Evolutionary conservation across 2,329 filamentous ascomycete species (phyloP).

Genomic region (Ophiostoma pallidulum): DNA sequence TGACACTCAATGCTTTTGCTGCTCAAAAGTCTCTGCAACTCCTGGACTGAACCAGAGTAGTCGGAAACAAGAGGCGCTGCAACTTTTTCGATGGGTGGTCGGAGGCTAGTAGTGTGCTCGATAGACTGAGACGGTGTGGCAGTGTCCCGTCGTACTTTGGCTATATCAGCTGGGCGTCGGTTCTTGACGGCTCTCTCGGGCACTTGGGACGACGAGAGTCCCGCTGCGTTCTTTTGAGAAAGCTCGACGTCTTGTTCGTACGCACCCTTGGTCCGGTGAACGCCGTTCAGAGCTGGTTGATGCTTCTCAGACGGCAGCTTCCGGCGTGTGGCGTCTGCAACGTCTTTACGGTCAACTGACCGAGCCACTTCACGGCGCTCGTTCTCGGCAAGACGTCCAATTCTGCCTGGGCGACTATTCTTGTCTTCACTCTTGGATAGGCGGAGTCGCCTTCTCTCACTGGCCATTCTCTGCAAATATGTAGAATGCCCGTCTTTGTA

Average conservation of each 20-base stretch:
- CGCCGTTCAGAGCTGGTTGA: no score
- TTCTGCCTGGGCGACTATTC: not conserved
- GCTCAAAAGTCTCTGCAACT: constrained; percentile 38
- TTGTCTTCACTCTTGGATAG: constrained; percentile 10
- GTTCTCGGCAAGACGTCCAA: not conserved
- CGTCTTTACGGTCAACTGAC: not conserved
- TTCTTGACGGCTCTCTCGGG: no score
- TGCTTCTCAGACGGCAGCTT: no score
- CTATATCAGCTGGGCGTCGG: no score
- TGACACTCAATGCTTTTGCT: constrained; percentile 31
- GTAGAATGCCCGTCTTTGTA: not conserved
- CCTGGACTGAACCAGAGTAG: constrained; percentile 26
- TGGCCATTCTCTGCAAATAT: not conserved
- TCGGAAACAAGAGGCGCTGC: not conserved
- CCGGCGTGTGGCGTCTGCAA: not conserved
- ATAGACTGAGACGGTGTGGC: not conserved
- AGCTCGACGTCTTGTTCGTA: not conserved
- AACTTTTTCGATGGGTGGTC: not conserved
- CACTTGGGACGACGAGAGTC: no score
- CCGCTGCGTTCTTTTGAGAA: no score
- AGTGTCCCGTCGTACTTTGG: not conserved
- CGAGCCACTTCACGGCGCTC: not conserved
- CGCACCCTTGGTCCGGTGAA: no score
- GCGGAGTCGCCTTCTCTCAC: constrained; percentile 7
- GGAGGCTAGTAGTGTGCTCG: not conserved